Evolutionary conservation across 768 basidiomycete genomes (phyloP).

Genomic region (Russula emetica): DNA sequence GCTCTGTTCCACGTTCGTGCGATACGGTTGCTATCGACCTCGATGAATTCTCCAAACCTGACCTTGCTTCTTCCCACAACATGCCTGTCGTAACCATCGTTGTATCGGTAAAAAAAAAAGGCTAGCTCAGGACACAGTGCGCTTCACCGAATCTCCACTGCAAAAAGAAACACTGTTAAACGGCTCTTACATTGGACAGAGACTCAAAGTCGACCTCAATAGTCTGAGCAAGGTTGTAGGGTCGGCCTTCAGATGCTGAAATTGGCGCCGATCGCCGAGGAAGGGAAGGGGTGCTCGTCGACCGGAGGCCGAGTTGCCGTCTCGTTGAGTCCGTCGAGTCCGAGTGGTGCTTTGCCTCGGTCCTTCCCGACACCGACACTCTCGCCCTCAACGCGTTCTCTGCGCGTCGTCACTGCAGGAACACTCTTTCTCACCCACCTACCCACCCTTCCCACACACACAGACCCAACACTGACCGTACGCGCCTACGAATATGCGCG

Average conservation of each 20-base stretch:
- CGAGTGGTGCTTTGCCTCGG: neutral
- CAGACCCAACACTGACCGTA: constrained; percentile 50
- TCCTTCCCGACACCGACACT: constrained; percentile 18
- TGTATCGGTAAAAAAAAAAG: neutral
- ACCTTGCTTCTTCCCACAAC: neutral
- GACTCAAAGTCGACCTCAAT: neutral
- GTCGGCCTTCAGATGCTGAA: neutral
- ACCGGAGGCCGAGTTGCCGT: neutral
- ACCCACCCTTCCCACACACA: constrained; percentile 56
- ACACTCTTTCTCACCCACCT: constrained; percentile 78
- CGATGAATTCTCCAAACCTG: neutral
- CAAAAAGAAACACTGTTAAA: neutral
- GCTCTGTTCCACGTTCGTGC: too few species aligned
- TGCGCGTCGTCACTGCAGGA: constrained; percentile 74
- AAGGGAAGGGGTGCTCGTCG: neutral
- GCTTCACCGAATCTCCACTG: neutral
- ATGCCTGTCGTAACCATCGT: neutral
- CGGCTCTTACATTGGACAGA: neutral
- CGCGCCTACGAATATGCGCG: constrained; percentile 71
- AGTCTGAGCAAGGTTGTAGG: too few species aligned
- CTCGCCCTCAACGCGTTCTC: constrained; percentile 33
- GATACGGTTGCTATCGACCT: neutral
- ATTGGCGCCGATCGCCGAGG: neutral
- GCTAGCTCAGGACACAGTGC: neutral
- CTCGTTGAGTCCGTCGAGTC: neutral